These are phyloP conservation scores for Pleurotus giganteus DNA, from an alignment of 768 basidiomycete species.

Conservation along the genomic window DNA sequence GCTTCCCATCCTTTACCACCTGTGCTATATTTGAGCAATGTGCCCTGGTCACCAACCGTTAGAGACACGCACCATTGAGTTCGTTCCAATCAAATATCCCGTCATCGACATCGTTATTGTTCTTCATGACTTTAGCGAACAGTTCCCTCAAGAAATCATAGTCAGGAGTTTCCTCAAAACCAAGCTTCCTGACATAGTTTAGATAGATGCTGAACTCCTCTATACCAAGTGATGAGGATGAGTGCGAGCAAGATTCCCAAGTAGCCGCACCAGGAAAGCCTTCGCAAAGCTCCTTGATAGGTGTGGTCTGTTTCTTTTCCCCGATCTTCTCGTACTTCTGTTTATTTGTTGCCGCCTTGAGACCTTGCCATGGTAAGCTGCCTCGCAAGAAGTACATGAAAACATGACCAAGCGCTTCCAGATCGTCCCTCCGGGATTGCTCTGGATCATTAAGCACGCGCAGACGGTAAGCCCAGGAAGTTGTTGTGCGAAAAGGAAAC, in stretches of 20 bases:
- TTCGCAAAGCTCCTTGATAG: conserved; percentile 95
- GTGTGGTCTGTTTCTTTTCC: conserved; percentile 99
- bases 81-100: conserved; percentile 96
- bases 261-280: conserved; percentile 79
- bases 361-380: conserved; percentile 97
- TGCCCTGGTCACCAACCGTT: background rate
- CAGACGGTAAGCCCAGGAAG: background rate
- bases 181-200: conserved; percentile 98
- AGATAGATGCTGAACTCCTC: conserved; percentile 99
- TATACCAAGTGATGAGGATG: conserved; percentile 26
- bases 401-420: conserved; percentile 98
- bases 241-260: background rate
- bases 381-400: conserved; percentile 99
- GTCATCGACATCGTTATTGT: conserved; percentile 87
- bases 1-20: conserved; percentile 95
- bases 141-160: conserved; percentile 97
- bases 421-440: conserved; percentile 92
- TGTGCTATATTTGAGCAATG: conserved; percentile 22
- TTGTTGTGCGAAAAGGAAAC: conserved; percentile 21
- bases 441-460: conserved; percentile 37
- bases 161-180: conserved; percentile 98
- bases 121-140: conserved; percentile 92
- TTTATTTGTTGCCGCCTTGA: conserved; percentile 99
- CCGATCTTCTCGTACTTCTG: conserved; percentile 99
- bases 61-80: conserved; percentile 61